These are phyloP conservation scores for Globisporangium nagaii DNA, from an alignment of 352 stramenopile genomes.

Conservation along the genomic window DNA sequence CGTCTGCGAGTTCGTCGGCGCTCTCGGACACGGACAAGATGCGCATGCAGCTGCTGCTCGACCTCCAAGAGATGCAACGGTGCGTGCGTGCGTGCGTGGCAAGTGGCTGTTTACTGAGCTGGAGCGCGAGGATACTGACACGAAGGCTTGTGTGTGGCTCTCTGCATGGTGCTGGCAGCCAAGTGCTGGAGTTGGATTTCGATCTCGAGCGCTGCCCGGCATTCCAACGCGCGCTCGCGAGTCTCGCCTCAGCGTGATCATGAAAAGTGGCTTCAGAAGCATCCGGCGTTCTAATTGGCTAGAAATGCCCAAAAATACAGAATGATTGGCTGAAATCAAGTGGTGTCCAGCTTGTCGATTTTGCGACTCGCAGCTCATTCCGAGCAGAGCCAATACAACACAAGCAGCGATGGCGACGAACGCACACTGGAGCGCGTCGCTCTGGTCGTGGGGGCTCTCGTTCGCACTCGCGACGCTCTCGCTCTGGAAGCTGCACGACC, in stretches of 20 bases:
- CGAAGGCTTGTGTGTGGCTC: background rate
- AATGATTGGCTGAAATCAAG: slow-evolving; percentile 39
- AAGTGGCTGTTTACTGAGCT: background rate
- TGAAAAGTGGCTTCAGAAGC: background rate
- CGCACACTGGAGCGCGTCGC: slow-evolving; percentile 30
- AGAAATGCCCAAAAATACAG: background rate
- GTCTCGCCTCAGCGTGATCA: slow-evolving; percentile 10
- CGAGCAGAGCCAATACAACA: background rate
- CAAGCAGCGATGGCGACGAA: slow-evolving; percentile 15
- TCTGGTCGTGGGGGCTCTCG: slow-evolving; percentile 52
- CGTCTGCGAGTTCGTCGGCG: slow-evolving; percentile 12
- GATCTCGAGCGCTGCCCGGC: slow-evolving; percentile 27
- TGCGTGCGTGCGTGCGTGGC: too few relatives aligned
- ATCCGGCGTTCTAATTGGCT: slow-evolving; percentile 12
- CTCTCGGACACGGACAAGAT: slow-evolving; percentile 86
- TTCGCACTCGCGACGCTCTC: slow-evolving; percentile 60
- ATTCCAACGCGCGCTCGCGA: slow-evolving; percentile 16
- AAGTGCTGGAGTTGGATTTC: slow-evolving; percentile 43
- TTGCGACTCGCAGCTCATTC: background rate
- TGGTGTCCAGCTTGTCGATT: slow-evolving; percentile 5
- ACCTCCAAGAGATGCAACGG: slow-evolving; percentile 69
- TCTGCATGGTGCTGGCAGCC: slow-evolving; percentile 26
- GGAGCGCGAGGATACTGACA: slow-evolving; percentile 4
- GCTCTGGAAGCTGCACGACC: slow-evolving; percentile 62
- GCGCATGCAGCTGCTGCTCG: slow-evolving; percentile 70